A percentile compares a stretch with the other conserved stretches of the same genome.
Conservation (phyloP, 2,329 filamentous ascomycete species). For the Penicillium glabrum region DNA sequence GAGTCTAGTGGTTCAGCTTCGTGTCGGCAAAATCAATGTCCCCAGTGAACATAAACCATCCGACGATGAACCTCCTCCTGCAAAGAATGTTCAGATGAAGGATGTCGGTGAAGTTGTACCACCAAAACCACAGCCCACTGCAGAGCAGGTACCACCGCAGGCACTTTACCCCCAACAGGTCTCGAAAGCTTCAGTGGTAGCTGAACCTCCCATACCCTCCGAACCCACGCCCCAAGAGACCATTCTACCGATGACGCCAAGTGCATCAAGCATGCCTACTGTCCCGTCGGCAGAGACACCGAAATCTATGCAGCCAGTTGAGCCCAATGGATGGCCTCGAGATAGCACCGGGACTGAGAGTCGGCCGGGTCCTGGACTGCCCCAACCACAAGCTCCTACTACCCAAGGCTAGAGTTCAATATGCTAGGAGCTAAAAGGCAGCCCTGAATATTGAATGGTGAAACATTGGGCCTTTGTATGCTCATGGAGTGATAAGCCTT, state of each 20-base stretch:
- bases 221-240: neutral
- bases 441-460: neutral
- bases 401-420: neutral
- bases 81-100: constrained; percentile 13
- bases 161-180: neutral
- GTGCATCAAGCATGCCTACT: neutral
- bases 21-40: constrained; percentile 39
- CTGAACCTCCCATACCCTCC: neutral
- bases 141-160: neutral
- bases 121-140: neutral
- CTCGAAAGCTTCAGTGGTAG: neutral
- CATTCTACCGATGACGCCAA: neutral
- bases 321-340: constrained; percentile 8
- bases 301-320: neutral
- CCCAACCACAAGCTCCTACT: constrained; percentile 1
- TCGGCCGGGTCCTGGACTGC: neutral
- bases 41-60: constrained; percentile 16
- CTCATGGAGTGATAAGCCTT: neutral
- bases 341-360: neutral
- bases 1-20: constrained; percentile 74
- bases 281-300: neutral
- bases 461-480: neutral
- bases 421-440: neutral
- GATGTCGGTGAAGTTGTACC: constrained; percentile 5
- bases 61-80: constrained; percentile 21